Base-by-base conservation (phyloP, 495 filamentous ascomycete genomes). In the Neurospora sp. region DNA sequence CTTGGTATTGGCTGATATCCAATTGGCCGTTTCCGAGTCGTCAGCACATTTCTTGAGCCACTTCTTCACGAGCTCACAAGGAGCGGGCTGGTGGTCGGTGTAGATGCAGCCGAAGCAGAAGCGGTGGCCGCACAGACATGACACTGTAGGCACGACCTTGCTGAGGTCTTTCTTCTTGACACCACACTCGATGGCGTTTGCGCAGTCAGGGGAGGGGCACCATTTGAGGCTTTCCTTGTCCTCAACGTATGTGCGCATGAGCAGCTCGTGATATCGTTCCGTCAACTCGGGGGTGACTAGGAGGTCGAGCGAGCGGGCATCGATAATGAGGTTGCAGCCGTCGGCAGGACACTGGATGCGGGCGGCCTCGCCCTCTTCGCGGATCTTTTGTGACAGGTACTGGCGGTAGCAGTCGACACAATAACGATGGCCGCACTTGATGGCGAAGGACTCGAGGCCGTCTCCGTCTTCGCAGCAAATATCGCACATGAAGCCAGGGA, bases 11-110 rank as follows among this genome's bases (percentile, higher is more conserved):
- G 96, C 96, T 0, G 96, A 97, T 72, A 99, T 99, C 96, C 96
- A 99, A 83, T 99, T 99, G 8, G 96, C 94, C 2, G 96, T 99
- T 80, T 99, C 96, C 3, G 94, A 97, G 79, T 99, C 96, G 78
- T 99, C 96, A 76, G 95, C 96, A 81, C 96, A 99, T 79, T 99
- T 99, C 86, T 98, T 94, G 16, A 98, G 81, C 96, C 96, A 99
- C 82, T 90, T 92, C 87, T 96, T 98, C 35, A 98, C 94, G 69
- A 98, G 84, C 39, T 89, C 87, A 79, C 96, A 99, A 0, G 96
- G 96, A 4, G 95, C 91, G 31, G 96, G 96, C 77, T 97, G 96
- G 76, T 99, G 96, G 79, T 99, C 96, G 77, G 85, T 90, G 62
- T 93, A 83, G n/a, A 91, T 89, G 82, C 96, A 99, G n/a, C 96